A percentile compares a stretch with the other conserved stretches of the same genome.
phyloP scores from a whole-genome alignment of 352 stramenopile genomes.

The Phytophthora vignae region DNA sequence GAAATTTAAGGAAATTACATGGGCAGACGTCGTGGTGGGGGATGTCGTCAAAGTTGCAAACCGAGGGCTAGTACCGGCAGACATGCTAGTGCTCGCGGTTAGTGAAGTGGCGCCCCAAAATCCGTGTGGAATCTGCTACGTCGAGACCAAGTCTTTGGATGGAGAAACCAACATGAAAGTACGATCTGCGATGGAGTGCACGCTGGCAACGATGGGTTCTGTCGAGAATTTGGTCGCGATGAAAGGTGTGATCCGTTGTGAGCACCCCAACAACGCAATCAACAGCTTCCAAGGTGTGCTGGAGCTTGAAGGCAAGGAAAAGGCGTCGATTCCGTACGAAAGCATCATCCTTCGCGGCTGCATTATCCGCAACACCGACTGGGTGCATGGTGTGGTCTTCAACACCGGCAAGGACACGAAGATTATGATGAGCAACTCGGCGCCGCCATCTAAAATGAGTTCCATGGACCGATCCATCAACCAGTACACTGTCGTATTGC shows the following conservation, averaged over 20 bases:
- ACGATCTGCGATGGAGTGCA: conserved; percentile 79
- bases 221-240: conserved; percentile 55
- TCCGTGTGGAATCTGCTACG: conserved; percentile 85
- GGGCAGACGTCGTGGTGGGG: conserved; percentile 88
- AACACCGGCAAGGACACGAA: conserved; percentile 96
- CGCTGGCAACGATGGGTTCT: conserved; percentile 57
- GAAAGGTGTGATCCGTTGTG: conserved; percentile 72
- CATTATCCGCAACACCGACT: conserved; percentile 94
- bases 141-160: conserved; percentile 93
- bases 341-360: conserved; percentile 92
- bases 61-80: conserved; percentile 82
- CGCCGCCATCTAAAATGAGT: conserved; percentile 87
- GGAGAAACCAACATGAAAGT: conserved; percentile 96
- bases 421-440: conserved; percentile 91
- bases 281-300: conserved; percentile 93
- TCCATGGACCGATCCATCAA: conserved; percentile 88
- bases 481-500: conserved; percentile 74
- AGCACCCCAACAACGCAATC: conserved; percentile 90
- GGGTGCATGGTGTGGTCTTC: conserved; percentile 91
- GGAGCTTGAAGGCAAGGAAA: conserved; percentile 55
- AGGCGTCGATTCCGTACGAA: conserved; percentile 79
- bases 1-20: conserved; percentile 65
- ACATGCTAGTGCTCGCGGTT: conserved; percentile 86
- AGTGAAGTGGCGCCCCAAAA: conserved; percentile 66
- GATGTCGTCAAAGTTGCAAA: conserved; percentile 86